Conservation (phyloP, 2,329 filamentous ascomycete genomes). For the Pseudogymnoascus sp. region DNA sequence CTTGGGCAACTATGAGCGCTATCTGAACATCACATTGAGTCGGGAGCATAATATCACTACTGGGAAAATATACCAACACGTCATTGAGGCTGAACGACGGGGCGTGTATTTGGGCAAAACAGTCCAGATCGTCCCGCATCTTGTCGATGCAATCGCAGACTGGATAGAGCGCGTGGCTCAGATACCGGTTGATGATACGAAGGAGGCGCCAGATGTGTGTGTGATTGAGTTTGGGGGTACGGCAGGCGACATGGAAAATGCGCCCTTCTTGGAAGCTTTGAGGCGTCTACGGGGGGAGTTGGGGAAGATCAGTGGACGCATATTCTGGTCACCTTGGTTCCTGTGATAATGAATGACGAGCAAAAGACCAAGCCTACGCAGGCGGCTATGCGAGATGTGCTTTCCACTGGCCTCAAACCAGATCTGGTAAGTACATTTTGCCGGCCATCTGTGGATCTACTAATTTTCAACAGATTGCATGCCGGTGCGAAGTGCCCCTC, state of each 20-base stretch:
- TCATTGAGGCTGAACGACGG: slow-evolving; percentile 63
- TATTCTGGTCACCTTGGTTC: slow-evolving; percentile 84
- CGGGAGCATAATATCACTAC: slow-evolving; percentile 95
- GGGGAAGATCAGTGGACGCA: slow-evolving; percentile 77
- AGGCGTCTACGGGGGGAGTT: slow-evolving; percentile 64
- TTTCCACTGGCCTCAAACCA: slow-evolving; percentile 60
- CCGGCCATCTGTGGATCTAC: slow-evolving; percentile 11
- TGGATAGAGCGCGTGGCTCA: slow-evolving; percentile 84
- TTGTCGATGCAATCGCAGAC: slow-evolving; percentile 88
- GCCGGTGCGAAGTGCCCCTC: slow-evolving; percentile 74
- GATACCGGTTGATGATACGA: slow-evolving; percentile 79
- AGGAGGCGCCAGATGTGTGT: slow-evolving; percentile 80
- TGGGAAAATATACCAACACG: slow-evolving; percentile 88
- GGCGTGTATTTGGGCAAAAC: slow-evolving; percentile 83
- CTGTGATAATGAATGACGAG: slow-evolving; percentile 53
- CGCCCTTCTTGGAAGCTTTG: slow-evolving; percentile 81
- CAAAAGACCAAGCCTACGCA: slow-evolving; percentile 98
- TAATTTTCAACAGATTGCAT: slow-evolving; percentile 63
- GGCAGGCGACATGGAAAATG: slow-evolving; percentile 76
- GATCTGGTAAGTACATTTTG: slow-evolving; percentile 49
- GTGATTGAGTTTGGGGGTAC: slow-evolving; percentile 63
- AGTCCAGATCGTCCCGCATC: slow-evolving; percentile 88
- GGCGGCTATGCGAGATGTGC: slow-evolving; percentile 74
- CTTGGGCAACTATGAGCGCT: slow-evolving; percentile 70
- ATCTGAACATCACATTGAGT: slow-evolving; percentile 73